Base-by-base conservation (phyloP, 108 stramenopile species). In the Nitzschia inconspicua region DNA sequence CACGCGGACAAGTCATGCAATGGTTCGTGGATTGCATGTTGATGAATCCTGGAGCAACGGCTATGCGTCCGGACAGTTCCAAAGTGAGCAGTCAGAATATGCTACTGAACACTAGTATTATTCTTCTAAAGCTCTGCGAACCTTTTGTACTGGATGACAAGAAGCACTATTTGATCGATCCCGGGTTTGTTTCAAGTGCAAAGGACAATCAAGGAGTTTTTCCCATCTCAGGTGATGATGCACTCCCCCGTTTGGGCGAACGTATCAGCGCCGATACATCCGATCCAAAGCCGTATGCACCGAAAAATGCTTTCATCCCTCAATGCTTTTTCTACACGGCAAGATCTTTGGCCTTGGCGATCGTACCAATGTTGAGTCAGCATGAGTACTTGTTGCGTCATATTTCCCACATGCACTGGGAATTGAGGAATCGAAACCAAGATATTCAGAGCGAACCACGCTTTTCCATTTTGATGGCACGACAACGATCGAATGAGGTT, bases 231-330 rank as follows among this genome's bases (percentile, higher is more conserved):
- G 93, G 93, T 7, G 85, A 88, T 56, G 72, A 84, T 65, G 73
- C 75, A 8, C 67, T 94, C 16, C 53, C 81, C n/a, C 83, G 93
- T 2, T 65, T 91, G 35, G 88, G 86, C 19, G 85, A 88, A 23
- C 22, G 37, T 8, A 55, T 46, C 35, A 19, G 22, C 16, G 47
- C 43, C 32, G 25, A 20, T 36, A 20, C 31, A 8, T 31, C 57
- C 36, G 32, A 26, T 8, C 31, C 48, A 31, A 23, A 34, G 10
- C 25, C 44, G 0, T 88, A 94, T 66, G 60, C 54, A 40, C 86
- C 88, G 64, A 88, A 90, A 42, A 90, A 94, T 59, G 76, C 72
- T 19, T 94, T 94, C 73, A 84, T 91, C 59, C 83, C 93, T 2
- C 68, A 85, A 27, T 83, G 81, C 34, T 94, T 91, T 74, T 94